phyloP scores from a whole-genome alignment of 495 filamentous ascomycete genomes.

The Entonaema liquescens region DNA sequence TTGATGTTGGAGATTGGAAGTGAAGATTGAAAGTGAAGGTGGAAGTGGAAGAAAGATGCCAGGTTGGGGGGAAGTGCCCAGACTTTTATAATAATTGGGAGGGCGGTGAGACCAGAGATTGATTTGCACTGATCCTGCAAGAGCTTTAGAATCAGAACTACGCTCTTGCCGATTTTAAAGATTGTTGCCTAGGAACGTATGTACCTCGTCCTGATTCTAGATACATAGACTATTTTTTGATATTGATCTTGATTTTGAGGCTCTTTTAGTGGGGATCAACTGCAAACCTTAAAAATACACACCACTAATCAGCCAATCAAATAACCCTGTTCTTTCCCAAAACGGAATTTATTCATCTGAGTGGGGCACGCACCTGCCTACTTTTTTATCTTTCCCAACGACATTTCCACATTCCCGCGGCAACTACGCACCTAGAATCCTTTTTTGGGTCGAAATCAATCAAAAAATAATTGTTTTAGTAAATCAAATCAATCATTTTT shows the following conservation, averaged over 20 bases:
- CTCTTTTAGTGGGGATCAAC: conserved; percentile 20
- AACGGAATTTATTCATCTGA: conserved; percentile 16
- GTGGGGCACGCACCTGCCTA: conserved; percentile 1
- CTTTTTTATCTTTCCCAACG: conserved; percentile 1
- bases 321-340: conserved; percentile 4
- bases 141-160: background rate
- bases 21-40: background rate
- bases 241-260: conserved; percentile 21
- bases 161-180: background rate
- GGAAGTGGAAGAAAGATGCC: background rate
- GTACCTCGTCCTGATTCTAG: background rate
- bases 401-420: background rate
- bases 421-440: no score
- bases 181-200: background rate
- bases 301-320: conserved; percentile 12
- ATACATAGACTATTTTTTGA: background rate
- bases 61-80: background rate
- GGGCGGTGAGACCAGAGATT: background rate
- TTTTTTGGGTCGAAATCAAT: no score
- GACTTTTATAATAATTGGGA: background rate
- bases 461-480: no score
- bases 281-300: background rate
- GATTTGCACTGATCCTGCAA: background rate
- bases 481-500: no score
- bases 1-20: no score